Conservation (phyloP, 163 green algal species). For the Smithsoniella earleae region DNA sequence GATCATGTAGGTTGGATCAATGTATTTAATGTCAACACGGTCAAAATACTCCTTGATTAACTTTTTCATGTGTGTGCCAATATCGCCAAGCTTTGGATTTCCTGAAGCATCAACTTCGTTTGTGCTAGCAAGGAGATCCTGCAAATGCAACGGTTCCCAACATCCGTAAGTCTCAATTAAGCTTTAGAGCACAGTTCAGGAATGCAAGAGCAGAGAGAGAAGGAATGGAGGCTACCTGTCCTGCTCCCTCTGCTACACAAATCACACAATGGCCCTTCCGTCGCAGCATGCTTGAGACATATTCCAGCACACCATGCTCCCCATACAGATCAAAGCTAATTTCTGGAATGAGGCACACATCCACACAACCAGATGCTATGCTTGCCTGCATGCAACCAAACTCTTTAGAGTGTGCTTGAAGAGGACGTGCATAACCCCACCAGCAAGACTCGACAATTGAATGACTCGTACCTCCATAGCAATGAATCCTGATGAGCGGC, state of each 20-base stretch:
- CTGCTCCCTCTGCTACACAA: constrained; percentile 85
- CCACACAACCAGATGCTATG: constrained; percentile 75
- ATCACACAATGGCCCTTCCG: constrained; percentile 79
- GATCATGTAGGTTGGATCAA: constrained; percentile 93
- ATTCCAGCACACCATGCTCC: constrained; percentile 61
- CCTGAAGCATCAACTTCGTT: constrained; percentile 62
- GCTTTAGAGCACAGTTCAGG: no score
- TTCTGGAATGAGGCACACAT: constrained; percentile 89
- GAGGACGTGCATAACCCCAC: not conserved
- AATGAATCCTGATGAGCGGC: constrained; percentile 85
- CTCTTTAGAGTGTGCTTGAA: not conserved
- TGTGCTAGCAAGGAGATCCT: constrained; percentile 1
- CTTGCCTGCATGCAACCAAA: constrained; percentile 47
- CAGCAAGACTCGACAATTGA: no score
- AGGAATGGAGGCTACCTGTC: constrained; percentile 52
- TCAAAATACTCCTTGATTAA: constrained; percentile 12
- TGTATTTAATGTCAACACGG: constrained; percentile 51
- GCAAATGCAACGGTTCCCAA: no score
- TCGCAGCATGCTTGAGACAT: constrained; percentile 65
- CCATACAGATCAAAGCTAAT: constrained; percentile 78
- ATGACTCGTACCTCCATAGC: constrained; percentile 69
- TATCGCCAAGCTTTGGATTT: constrained; percentile 84
- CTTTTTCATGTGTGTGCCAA: constrained; percentile 34
- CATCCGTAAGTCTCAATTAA: no score
- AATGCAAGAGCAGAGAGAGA: not conserved